Conservation (phyloP, 2,329 filamentous ascomycete species). For the Fusarium pseudograminearum region DNA sequence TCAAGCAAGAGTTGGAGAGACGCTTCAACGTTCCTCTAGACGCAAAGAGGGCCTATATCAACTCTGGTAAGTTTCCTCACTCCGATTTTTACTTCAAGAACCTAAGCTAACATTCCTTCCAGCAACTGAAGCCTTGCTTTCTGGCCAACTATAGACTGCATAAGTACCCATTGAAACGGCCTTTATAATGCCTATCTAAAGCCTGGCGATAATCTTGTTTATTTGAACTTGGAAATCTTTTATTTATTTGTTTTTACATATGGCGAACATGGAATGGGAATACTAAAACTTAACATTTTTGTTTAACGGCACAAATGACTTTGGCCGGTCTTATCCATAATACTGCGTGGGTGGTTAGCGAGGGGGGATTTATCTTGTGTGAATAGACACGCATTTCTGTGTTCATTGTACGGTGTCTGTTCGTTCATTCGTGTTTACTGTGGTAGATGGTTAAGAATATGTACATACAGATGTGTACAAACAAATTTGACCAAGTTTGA, state of each 20-base stretch:
- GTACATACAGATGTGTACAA: conserved; percentile 43
- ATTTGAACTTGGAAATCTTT: conserved; percentile 16
- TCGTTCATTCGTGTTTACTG: conserved; percentile 25
- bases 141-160: conserved; percentile 74
- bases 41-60: conserved; percentile 91
- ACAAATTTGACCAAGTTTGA: conserved; percentile 43
- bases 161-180: conserved; percentile 23
- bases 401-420: conserved; percentile 37
- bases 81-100: background rate
- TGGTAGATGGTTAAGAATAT: conserved; percentile 34
- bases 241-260: conserved; percentile 26
- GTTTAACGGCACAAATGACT: conserved; percentile 21
- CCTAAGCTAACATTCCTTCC: conserved; percentile 35
- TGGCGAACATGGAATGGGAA: conserved; percentile 43
- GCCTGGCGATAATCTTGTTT: conserved; percentile 30
- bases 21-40: conserved; percentile 90
- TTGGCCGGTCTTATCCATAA: conserved; percentile 41
- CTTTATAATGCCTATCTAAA: conserved; percentile 36
- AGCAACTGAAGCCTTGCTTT: conserved; percentile 84
- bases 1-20: conserved; percentile 92
- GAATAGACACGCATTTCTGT: conserved; percentile 13
- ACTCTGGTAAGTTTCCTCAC: conserved; percentile 73
- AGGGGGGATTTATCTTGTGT: conserved; percentile 28
- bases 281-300: conserved; percentile 42
- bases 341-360: conserved; percentile 42